Base-by-base conservation (phyloP, 1,284 basidiomycete genomes). In the Heterobasidion irregulare region DNA sequence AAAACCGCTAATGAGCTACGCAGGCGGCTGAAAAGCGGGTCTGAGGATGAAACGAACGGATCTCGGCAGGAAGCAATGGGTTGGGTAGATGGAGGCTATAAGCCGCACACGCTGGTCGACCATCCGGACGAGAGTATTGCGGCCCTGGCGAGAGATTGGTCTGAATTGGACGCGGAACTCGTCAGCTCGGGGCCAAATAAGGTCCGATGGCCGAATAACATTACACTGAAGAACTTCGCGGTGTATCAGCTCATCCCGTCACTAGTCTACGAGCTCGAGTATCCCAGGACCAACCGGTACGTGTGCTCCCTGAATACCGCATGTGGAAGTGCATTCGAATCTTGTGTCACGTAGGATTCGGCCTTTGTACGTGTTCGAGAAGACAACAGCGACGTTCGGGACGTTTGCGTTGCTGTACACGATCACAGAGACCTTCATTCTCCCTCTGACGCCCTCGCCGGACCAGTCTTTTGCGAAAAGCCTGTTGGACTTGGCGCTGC, bases 201-300 rank as follows among this genome's bases (percentile, higher is more conserved):
- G 51, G 77, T 93, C 46, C 79, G 79, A 32, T 99, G 92, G 84
- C 96, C 96, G 0, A 74, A 85, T 51, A 98, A 96, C 66, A 80
- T 98, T 60, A 88, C 86, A 0, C 81, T 84, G 64, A 81, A 77
- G 65, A 91, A 95, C 70, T 99, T 97, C 66, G 80, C 83, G 49
- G 83, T 91, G 54, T 99, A 96, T 70, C 83, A 93, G 69, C 73
- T 96, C 52, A 86, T 94, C 49, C 96, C 97, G 9, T 93, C 94
- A 0, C 77, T 99, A 50, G 94, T 98, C 6, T 99, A 99, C 67
- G 92, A 98, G 67, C 77, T 99, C 52, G 94, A 97, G 68, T 99
- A 97, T 68, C 96, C 96, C 6, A 75, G 95, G 46, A 97, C 94
- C 1, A 83, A 90, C 32, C 74, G 76, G 89, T 91, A 64, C 54